Evolutionary conservation across 73 alveolate genomes (phyloP), one percentile per base, ranked within the genome.

Genomic region (Tetrahymena elliotti): DNA sequence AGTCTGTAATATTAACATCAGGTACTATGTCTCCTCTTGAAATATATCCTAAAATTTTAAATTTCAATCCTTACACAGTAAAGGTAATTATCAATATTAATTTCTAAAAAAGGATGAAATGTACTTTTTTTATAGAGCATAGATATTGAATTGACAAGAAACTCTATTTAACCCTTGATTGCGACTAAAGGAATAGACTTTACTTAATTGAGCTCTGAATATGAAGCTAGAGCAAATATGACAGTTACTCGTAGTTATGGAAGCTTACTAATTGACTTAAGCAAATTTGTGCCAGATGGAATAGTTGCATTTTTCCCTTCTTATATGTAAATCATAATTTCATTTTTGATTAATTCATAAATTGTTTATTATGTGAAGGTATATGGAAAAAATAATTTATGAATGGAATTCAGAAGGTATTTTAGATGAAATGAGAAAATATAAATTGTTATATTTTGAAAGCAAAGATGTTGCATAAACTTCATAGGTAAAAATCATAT

Each of bases 231-330:
- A 93, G 98, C 96, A 37, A 97, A 98, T 93, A 96, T 93, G 41
- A 97, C 97, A n/a, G 97, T 97, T 15, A 97, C 98, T 11, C 92
- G 99, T 34, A 98, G 97, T 96, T 97, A 98, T 93, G 99, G 99
- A 31, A 97, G 96, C 83, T 95, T 98, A 27, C 93, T 98, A 2
- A 94, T 97, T 2, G 99, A 98, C 93, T 97, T 98, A 11, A 82
- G 97, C 68, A 97, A 94, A 35, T 93, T 94, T 52, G 98, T 97
- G n/a, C 99, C 99, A 33, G 99, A 98, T 95, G 99, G 99, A 13
- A 93, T 98, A 0, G 98, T 98, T 37, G 97, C 97, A 15, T 97
- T 98, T 97, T 96, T 98, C 93, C 97, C 99, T 33, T 94, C 97
- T 16, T 98, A 97, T 93, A 88, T 68, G 88, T 68, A 68, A n/a